Evolutionary conservation across 2,329 filamentous ascomycete species (phyloP), one percentile per base, ranked within the genome.

Genomic region (Diplodia seriata): DNA sequence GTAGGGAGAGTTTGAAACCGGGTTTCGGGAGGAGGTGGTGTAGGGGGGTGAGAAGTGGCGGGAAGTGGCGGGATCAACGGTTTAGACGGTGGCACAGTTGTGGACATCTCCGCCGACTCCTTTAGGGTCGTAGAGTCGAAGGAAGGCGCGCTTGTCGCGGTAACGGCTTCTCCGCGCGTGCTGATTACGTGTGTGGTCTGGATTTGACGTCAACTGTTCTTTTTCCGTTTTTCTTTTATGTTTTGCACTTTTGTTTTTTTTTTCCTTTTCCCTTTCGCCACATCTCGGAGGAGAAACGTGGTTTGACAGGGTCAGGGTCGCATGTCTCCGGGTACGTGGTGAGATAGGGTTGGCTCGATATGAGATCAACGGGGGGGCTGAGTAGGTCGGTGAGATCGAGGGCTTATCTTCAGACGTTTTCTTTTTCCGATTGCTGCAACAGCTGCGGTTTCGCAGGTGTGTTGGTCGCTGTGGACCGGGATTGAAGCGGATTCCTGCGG

Each of bases 381-480:
- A 47, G 43, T 20, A 20, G 5, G 40, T 47, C 15, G 14, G 15
- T 43, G 15, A 15, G 38, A 18, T 15, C 14, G 12, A 43, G 38
- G 38, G 38, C 55, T 47, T 29, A 59, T 47, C 23, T 38, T 38
- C 14, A 9, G 43, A 47, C n/a, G 3, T 20, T 47, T 47, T 47
- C 43, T n/a, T 20, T 47, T 11, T 20, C 43, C 43, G 26, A n/a
- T 20, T 31, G 18, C 31, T 59, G 55, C 38, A 47, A 29, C 55
- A 15, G 33, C 54, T 57, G 54, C 54, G 14, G 54, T 57, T 57
- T 40, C 33, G 55, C 40, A 38, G 20, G 20, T 47, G 36, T 47
- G 36, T 43, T 38, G 20, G 36, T 15, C 14, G 20, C 20, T 47
- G 3, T 12, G 33, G 8, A 20, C 26, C 8, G 23, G 18, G 23